Evolutionary conservation across 1,284 basidiomycete species (phyloP).

Genomic region (Cryptococcus depauperatus): DNA sequence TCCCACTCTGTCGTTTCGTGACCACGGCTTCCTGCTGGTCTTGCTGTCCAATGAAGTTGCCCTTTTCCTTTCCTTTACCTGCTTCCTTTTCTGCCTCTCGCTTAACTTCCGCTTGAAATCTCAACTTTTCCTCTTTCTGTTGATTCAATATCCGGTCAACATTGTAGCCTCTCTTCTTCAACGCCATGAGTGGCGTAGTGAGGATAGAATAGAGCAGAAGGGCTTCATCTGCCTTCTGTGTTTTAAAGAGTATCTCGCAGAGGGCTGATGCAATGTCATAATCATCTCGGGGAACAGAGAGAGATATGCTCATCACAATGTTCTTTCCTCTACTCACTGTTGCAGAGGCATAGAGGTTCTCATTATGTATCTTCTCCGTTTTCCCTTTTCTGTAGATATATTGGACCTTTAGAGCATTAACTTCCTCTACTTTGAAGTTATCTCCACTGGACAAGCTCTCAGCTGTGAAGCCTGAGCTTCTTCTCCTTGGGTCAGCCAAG

Average conservation of each 20-base stretch:
- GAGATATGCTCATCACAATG: constrained; percentile 68
- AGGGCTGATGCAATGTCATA: constrained; percentile 80
- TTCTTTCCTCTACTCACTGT: constrained; percentile 50
- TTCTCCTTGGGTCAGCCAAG: constrained; percentile 76
- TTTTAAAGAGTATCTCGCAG: constrained; percentile 65
- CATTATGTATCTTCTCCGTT: constrained; percentile 29
- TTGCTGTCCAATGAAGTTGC: too few relatives aligned
- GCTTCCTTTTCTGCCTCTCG: constrained; percentile 37
- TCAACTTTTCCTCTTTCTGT: constrained; percentile 64
- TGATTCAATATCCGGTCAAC: constrained; percentile 87
- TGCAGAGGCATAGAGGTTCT: constrained; percentile 63
- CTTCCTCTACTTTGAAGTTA: constrained; percentile 58
- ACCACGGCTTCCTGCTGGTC: neutral
- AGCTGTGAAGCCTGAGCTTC: constrained; percentile 54
- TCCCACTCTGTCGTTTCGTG: neutral
- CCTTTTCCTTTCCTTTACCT: too few relatives aligned
- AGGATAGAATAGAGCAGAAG: constrained; percentile 88
- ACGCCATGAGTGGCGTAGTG: constrained; percentile 73
- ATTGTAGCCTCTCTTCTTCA: constrained; percentile 59
- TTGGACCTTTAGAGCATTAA: constrained; percentile 42
- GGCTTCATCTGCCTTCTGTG: constrained; percentile 69
- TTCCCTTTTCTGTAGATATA: constrained; percentile 31
- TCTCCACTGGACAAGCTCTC: constrained; percentile 63
- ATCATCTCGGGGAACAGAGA: constrained; percentile 70
- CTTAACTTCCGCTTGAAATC: constrained; percentile 47